Percentiles rank a stretch among this genome's conserved stretches.
Evolutionary conservation across 768 basidiomycete species (phyloP).

Genomic region (Tricholoma terreum): DNA sequence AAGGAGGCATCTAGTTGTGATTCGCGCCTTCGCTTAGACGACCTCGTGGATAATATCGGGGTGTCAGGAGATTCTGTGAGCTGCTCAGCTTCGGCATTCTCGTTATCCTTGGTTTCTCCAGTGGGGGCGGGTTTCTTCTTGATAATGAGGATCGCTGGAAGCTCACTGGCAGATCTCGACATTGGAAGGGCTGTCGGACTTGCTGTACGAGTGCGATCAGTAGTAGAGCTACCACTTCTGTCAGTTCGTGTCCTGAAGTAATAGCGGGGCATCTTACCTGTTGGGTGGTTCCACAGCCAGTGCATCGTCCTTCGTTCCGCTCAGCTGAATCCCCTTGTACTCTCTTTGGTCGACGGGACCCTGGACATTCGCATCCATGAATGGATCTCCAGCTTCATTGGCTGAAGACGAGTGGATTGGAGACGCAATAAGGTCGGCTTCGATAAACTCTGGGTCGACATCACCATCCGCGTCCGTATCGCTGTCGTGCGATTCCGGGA

Average conservation of each 20-base stretch:
- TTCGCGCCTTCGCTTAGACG: slow-evolving; percentile 22
- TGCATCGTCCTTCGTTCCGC: not conserved
- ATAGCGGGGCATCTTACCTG: slow-evolving; percentile 4
- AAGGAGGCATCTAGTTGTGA: not conserved
- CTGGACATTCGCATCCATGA: not conserved
- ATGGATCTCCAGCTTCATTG: not conserved
- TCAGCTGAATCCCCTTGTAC: not conserved
- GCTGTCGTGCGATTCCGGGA: not conserved
- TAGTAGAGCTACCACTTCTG: not conserved
- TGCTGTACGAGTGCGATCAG: not conserved
- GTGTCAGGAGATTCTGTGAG: not conserved
- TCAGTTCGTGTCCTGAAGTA: not conserved
- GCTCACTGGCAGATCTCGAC: slow-evolving; percentile 13
- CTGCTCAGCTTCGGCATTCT: slow-evolving; percentile 1
- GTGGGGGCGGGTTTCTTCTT: slow-evolving; percentile 8
- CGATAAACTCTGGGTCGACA: slow-evolving; percentile 32
- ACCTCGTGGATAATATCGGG: not conserved
- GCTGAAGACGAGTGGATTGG: not conserved
- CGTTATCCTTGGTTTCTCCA: not conserved
- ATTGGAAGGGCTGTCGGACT: not conserved
- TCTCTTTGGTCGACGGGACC: not conserved
- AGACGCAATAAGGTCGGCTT: not conserved
- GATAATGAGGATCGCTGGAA: slow-evolving; percentile 31
- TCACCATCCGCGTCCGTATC: slow-evolving; percentile 37
- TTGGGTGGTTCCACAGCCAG: not conserved